Conservation (phyloP, 2,329 filamentous ascomycete genomes). For the Neonectria punicea region DNA sequence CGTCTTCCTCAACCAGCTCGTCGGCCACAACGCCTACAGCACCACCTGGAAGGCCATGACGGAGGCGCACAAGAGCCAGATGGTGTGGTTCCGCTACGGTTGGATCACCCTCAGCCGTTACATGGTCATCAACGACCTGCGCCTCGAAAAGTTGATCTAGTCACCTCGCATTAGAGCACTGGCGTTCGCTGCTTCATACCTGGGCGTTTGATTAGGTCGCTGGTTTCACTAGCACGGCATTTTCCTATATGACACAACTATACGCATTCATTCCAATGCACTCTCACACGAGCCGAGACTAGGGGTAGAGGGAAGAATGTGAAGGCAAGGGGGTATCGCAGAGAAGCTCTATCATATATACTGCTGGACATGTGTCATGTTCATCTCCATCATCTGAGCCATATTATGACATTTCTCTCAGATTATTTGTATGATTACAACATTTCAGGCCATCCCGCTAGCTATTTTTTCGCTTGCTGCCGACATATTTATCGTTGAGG, state of each 20-base stretch:
- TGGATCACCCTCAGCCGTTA: conserved; percentile 94
- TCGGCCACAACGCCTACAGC: conserved; percentile 62
- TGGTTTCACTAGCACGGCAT: neutral
- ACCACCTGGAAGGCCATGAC: conserved; percentile 89
- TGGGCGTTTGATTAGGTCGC: neutral
- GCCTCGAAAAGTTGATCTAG: conserved; percentile 55
- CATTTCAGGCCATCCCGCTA: neutral
- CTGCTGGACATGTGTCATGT: neutral
- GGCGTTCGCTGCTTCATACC: neutral
- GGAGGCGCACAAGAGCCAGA: conserved; percentile 89
- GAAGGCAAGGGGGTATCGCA: neutral
- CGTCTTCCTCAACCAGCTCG: conserved; percentile 77
- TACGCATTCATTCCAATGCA: no score
- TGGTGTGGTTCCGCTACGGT: conserved; percentile 97
- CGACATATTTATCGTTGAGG: neutral
- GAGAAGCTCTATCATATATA: neutral
- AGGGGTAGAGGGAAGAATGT: neutral
- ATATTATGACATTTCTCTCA: neutral
- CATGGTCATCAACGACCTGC: conserved; percentile 94
- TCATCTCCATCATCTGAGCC: neutral
- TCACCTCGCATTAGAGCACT: no score
- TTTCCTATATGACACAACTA: neutral
- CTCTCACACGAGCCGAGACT: neutral
- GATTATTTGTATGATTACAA: neutral
- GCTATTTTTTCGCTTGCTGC: neutral